Evolutionary conservation across 2,329 filamentous ascomycete genomes (phyloP), one percentile per base, ranked within the genome.

Genomic region (Nemania diffusa): DNA sequence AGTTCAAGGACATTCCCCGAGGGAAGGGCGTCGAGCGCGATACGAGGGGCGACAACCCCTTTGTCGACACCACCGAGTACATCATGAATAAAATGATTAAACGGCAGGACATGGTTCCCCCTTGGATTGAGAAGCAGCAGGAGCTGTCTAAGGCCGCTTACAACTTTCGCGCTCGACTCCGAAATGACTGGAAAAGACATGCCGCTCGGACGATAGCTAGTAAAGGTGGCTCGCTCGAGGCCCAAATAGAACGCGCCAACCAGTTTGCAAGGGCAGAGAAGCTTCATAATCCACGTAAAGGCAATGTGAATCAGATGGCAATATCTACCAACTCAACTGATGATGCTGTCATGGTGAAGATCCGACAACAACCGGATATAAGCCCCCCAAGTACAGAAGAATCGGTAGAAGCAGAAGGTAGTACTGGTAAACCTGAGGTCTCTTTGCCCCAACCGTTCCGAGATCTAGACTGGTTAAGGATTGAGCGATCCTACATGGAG

Each of bases 21-120:
- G 95, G 95, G 0, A 91, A 91, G 72, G 90, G 89, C 5, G 84
- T 95, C n/a, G 88, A 94, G 78, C 83, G 91, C n/a, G 94, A 98
- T 73, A 83, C 92, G 57, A 90, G 92, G 71, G 92, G 92, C 0
- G 91, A 91, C 73, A 97, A 91, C 72, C 94, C 96, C 0, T 98
- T 97, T 75, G 88, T 98, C 64, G 93, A 98, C 76, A 98, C 95
- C 0, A 98, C 96, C 0, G 95, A 98, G 79, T 97, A 97, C 78
- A 92, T 98, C 74, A 91, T 98, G 91, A 98, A 99, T 81, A 96
- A 97, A 81, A 97, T 98, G 83, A 97, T 99, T 70, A 92, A 97
- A 81, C 91, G 92, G 65, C 96, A 99, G 79, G 94, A 97, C 22
- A 92, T 98, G 67, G 93, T 97, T 0, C 96, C 96, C 0, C 95